Evolutionary conservation across 2,329 filamentous ascomycete species (phyloP).

Genomic region (Verticillium isaacii): DNA sequence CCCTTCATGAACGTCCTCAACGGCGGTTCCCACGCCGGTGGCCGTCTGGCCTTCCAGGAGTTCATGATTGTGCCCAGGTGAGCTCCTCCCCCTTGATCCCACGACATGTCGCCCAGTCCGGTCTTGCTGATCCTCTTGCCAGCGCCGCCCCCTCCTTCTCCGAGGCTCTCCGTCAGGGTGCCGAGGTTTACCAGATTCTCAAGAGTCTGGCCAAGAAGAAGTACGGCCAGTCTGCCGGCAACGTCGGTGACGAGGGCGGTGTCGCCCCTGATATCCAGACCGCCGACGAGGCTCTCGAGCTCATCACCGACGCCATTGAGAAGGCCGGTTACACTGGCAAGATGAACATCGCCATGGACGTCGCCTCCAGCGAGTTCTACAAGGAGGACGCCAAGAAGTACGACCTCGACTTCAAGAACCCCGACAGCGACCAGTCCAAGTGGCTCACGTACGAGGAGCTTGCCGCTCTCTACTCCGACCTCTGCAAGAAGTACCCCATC

Average conservation of each 20-base stretch:
- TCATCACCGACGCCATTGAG: conserved; percentile 93
- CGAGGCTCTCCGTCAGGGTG: conserved; percentile 92
- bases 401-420: conserved; percentile 99
- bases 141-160: conserved; percentile 84
- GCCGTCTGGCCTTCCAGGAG: conserved; percentile 90
- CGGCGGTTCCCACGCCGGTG: conserved; percentile 90
- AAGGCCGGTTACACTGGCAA: conserved; percentile 91
- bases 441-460: conserved; percentile 99
- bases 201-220: conserved; percentile 98
- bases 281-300: conserved; percentile 90
- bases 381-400: conserved; percentile 98
- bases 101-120: not conserved
- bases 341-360: conserved; percentile 98
- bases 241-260: conserved; percentile 99
- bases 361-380: conserved; percentile 99
- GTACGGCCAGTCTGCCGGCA: conserved; percentile 98
- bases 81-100: conserved; percentile 23
- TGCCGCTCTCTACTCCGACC: conserved; percentile 81
- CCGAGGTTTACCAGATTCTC: conserved; percentile 97
- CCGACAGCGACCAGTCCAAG: conserved; percentile 89
- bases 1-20: conserved; percentile 95
- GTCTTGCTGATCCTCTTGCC: not conserved
- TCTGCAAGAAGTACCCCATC: conserved; percentile 94
- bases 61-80: conserved; percentile 90
- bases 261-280: conserved; percentile 98